Evolutionary conservation across 2,329 filamentous ascomycete genomes (phyloP).

Genomic region (Phialophora macrospora): DNA sequence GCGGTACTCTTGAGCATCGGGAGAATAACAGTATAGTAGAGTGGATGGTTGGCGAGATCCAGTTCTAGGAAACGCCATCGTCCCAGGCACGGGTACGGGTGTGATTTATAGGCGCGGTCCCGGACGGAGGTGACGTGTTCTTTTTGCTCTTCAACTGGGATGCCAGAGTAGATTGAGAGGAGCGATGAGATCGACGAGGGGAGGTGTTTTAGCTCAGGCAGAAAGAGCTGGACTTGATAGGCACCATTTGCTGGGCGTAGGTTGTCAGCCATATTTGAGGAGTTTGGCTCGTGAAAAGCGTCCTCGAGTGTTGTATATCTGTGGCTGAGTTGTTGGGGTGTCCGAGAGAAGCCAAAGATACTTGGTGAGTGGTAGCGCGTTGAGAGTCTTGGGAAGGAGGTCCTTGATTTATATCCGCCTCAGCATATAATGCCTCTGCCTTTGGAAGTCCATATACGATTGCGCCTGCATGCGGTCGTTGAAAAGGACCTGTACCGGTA

Average conservation of each 20-base stretch:
- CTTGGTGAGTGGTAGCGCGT: background rate
- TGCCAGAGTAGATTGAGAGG: constrained; percentile 33
- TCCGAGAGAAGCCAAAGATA: background rate
- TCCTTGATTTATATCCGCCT: background rate
- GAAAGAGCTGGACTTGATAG: constrained; percentile 18
- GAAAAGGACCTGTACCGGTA: background rate
- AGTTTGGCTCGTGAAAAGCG: background rate
- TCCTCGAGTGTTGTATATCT: background rate
- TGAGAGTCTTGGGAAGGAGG: background rate
- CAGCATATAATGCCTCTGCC: no score
- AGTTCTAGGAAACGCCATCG: constrained; percentile 52
- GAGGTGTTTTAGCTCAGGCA: constrained; percentile 24
- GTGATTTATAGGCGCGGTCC: constrained; percentile 38
- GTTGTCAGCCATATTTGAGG: background rate
- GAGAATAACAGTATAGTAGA: constrained; percentile 40
- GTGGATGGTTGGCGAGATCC: constrained; percentile 43
- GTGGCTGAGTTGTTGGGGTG: background rate
- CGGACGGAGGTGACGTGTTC: constrained; percentile 36
- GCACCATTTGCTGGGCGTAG: background rate
- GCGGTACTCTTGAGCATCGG: constrained; percentile 30
- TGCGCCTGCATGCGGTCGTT: background rate
- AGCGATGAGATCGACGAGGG: constrained; percentile 29
- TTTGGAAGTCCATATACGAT: background rate
- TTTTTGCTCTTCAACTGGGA: constrained; percentile 30
- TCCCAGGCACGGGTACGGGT: constrained; percentile 53